Base-by-base conservation (phyloP, 2,329 filamentous ascomycete species). In the Cercospora janseana region DNA sequence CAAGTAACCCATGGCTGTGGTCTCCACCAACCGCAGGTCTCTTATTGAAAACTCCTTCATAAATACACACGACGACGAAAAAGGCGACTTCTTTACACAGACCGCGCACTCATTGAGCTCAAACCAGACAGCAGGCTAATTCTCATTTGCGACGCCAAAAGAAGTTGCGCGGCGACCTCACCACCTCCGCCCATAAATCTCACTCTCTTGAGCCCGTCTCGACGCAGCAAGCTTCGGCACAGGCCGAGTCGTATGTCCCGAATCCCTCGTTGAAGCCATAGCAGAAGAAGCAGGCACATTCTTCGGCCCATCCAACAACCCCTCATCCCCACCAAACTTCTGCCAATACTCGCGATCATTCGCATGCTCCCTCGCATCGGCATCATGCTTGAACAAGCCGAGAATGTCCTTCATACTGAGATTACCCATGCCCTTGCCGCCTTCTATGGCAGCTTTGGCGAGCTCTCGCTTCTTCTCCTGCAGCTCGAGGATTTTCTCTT, bases 381-480 rank as follows among this genome's bases (percentile, higher is more conserved):
- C 79, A 63, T 88, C 85, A 23, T 83, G 82, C 56, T 82, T 83
- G 74, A 98, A 98, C 49, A 98, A 78, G 42, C 88, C 85, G 69
- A 98, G 79, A 69, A 98, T 94, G 71, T 98, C 93, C 66, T 90
- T 85, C 81, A 97, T 85, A 40, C 86, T 88, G 42, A 98, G 77
- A 73, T 96, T 96, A 66, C 87, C 82, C 12, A 83, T 81, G 53
- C 86, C 87, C 65, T 83, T 87, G 66, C 83, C 85, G 48, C 84
- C 83, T 69, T 96, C 93, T 51, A 98, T 93, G 9, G 93, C 88
- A 55, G 91, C 85, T 64, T 89, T 85, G n/a, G 93, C 92, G 9
- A 98, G 79, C 61, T 89, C 82, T 8, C 93, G 83, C 74, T 98
- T 98, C 70, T 90, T 89, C 57, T 95, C 86, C 71, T 98, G 93